Evolutionary conservation across 768 basidiomycete genomes (phyloP).

Genomic region (Chlorophyllum brunneum): DNA sequence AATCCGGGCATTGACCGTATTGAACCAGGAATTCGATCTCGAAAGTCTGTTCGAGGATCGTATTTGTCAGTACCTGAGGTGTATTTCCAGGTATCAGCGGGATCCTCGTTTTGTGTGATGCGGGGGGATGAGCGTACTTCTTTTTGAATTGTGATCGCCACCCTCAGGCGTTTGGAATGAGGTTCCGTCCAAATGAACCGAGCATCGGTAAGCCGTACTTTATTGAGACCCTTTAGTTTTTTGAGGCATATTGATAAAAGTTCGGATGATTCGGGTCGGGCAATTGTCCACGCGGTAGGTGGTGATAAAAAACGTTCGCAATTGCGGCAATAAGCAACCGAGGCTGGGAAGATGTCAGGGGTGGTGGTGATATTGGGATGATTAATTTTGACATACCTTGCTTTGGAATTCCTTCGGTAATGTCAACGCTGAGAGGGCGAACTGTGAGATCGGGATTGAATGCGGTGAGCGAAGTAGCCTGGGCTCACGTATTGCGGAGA

Average conservation of each 20-base stretch:
- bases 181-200: constrained; percentile 99
- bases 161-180: constrained; percentile 87
- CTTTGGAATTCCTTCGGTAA: constrained; percentile 97
- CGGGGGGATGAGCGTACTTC: constrained; percentile 55
- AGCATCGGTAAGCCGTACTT: constrained; percentile 96
- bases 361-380: background rate
- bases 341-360: constrained; percentile 43
- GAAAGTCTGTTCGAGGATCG: constrained; percentile 95
- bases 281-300: constrained; percentile 81
- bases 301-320: constrained; percentile 96
- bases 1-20: constrained; percentile 93
- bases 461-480: background rate
- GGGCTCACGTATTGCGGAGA: constrained; percentile 75
- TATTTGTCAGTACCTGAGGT: constrained; percentile 79
- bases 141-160: constrained; percentile 97
- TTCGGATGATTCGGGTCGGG: constrained; percentile 88
- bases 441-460: background rate
- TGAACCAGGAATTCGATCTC: constrained; percentile 96
- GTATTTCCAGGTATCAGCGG: background rate
- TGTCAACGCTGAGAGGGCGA: constrained; percentile 82
- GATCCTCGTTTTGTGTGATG: no score
- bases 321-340: constrained; percentile 90
- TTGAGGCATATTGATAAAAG: constrained; percentile 91
- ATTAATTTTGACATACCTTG: constrained; percentile 52
- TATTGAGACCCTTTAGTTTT: constrained; percentile 90